Base-by-base conservation (phyloP, 2,329 filamentous ascomycete genomes). In the Hortaea werneckii region DNA sequence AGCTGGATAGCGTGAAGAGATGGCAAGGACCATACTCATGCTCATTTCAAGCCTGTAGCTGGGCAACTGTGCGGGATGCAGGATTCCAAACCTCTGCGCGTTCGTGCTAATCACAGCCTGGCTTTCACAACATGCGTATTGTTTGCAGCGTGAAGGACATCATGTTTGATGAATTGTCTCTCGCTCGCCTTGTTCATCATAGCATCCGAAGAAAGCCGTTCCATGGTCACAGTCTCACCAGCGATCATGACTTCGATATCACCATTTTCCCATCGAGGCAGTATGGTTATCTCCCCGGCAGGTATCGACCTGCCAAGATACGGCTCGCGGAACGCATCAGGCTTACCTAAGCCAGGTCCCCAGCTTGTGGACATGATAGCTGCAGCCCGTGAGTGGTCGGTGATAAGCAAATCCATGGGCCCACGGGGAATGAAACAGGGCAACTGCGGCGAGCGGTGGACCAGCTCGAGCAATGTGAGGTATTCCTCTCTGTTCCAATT, bases 161-260 rank as follows among this genome's bases (percentile, higher is more conserved):
- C 38, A n/a, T 49, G 34, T n/a, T 26, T 9, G 5, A 46, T 8
- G 30, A 46, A 49, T 8, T 42, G n/a, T 29, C 27, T 9, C 13
- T 32, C n/a, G 26, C 42, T 39, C 38, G 30, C 28, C 37, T 8
- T 13, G 2, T 13, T 3, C 12, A 48, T 37, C 12, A 42, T 39
- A 27, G 5, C 34, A 39, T 48, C 43, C 4, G 12, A n/a, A 29
- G 6, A 20, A 12, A 48, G 30, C 35, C 43, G 30, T 11, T 42
- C 43, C 9, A 48, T 8, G 2, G 37, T 39, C 12, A 48, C 26
- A 29, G 29, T 28, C 13, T 49, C 47, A 10, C 37, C 47, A 13
- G 44, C 29, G 27, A 47, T 40, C 47, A 49, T 43, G 27, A 49
- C 47, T 9, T 49, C 44, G 5, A 49, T 10, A 30, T 49, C 47